Evolutionary conservation across 2,329 filamentous ascomycete species (phyloP).

Genomic region (Pochonia chlamydosporia): DNA sequence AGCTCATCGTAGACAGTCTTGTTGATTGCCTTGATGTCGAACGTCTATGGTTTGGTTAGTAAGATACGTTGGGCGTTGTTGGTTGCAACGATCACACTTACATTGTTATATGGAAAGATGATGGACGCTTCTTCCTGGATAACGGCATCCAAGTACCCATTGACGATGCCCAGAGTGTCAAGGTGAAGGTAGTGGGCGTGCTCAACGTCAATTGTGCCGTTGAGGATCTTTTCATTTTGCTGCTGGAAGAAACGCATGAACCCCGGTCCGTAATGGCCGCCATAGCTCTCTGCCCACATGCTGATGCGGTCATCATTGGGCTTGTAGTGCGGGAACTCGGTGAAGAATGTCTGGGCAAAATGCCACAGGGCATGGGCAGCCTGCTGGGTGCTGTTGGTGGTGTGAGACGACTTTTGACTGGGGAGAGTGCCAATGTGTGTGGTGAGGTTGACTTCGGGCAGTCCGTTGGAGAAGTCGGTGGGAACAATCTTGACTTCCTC

Average conservation of each 20-base stretch:
- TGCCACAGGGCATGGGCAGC: constrained; percentile 58
- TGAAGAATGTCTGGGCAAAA: constrained; percentile 57
- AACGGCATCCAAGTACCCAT: constrained; percentile 61
- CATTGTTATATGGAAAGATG: constrained; percentile 55
- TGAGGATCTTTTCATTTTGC: constrained; percentile 49
- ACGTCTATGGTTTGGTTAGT: constrained; percentile 26
- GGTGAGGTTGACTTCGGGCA: constrained; percentile 31
- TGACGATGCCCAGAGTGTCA: constrained; percentile 61
- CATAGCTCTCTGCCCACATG: constrained; percentile 63
- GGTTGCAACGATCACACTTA: constrained; percentile 19
- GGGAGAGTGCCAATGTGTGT: constrained; percentile 26
- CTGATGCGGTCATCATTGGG: constrained; percentile 51
- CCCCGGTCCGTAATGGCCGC: constrained; percentile 62
- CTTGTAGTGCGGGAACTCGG: constrained; percentile 52
- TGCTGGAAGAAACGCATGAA: constrained; percentile 53
- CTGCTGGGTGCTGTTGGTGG: constrained; percentile 45
- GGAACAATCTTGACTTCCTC: constrained; percentile 40
- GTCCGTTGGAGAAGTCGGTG: constrained; percentile 29
- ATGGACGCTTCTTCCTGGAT: constrained; percentile 54
- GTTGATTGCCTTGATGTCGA: constrained; percentile 53
- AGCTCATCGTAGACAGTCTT: constrained; percentile 29
- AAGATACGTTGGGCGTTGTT: not conserved
- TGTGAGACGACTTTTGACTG: constrained; percentile 22
- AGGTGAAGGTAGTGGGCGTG: constrained; percentile 46
- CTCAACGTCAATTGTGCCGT: constrained; percentile 27